Evolutionary conservation across 75 land plant species (phyloP).

Genomic region (Picea glauca): DNA sequence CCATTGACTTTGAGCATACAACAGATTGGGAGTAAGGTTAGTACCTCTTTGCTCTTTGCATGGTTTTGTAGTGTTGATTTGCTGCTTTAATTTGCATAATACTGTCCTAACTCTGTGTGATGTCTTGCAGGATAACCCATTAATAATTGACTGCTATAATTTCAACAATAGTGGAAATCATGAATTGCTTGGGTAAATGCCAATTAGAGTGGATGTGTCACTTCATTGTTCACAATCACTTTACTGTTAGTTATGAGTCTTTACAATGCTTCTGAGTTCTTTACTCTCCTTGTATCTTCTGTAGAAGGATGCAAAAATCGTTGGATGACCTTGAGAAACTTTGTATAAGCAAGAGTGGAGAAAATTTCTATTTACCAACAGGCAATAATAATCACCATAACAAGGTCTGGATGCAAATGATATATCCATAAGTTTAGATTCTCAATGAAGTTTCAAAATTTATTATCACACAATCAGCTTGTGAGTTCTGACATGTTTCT

Average conservation of each 20-base stretch:
- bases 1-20: conserved; percentile 56
- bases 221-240: conserved; percentile 1
- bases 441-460: not conserved
- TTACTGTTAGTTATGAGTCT: not conserved
- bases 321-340: conserved; percentile 46
- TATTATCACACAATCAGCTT: not conserved
- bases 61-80: not conserved
- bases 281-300: not conserved
- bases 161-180: conserved; percentile 74
- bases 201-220: conserved; percentile 1
- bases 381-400: conserved; percentile 16
- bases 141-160: conserved; percentile 62
- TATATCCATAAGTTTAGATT: not conserved
- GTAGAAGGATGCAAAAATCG: conserved; percentile 49
- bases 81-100: not conserved
- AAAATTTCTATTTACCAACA: conserved; percentile 31
- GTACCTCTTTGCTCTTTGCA: not conserved
- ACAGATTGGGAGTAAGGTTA: conserved; percentile 62
- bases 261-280: not conserved
- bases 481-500: conserved; percentile 8
- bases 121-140: conserved; percentile 56
- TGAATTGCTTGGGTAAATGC: conserved; percentile 70
- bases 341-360: conserved; percentile 19
- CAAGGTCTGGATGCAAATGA: conserved; percentile 25
- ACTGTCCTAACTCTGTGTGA: not conserved